Evolutionary conservation across 495 filamentous ascomycete genomes (phyloP), one percentile per base, ranked within the genome.

Genomic region (Aspergillus kassunensis): DNA sequence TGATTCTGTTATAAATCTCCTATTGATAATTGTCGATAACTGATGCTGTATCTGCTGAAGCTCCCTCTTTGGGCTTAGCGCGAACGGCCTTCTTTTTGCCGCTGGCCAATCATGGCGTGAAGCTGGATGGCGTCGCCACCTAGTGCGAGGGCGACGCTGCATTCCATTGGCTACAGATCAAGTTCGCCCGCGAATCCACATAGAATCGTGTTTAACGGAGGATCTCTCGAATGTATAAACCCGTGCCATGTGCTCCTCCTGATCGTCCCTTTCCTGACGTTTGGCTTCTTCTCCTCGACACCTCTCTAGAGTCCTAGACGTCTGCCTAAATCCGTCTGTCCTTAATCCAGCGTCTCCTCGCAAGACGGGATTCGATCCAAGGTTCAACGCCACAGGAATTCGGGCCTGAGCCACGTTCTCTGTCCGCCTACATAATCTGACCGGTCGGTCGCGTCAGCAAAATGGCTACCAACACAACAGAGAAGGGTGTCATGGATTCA

Each of bases 1-100:
- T 27, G 4, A 27, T 4, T 27, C 24, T 27, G 24, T 27, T 27
- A 27, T 27, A n/a, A n/a, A n/a, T n/a, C n/a, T n/a, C n/a, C n/a
- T n/a, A n/a, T n/a, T n/a, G n/a, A n/a, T n/a, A n/a, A n/a, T n/a
- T n/a, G n/a, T n/a, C n/a, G n/a, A n/a, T n/a, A n/a, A 42, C 35
- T 39, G 46, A 24, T 20, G 4, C 18, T 29, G 15, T 42, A 45
- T 53, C 50, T 53, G 50, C 34, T 53, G 10, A 53, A 53, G 50
- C 50, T 53, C 50, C 50, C 50, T 30, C 42, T 53, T 45, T 33
- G 3, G 50, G 50, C n/a, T 37, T 45, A 53, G 50, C 18, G 2
- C 3, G 3, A 37, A 30, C 31, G 41, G 11, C 24, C 33, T n/a
- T n/a, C 15, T 31, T 41, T 8, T 20, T 18, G 20, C 41, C 10